Conservation (phyloP, 805 yeast species). For the Barnettozyma botsteinii region DNA sequence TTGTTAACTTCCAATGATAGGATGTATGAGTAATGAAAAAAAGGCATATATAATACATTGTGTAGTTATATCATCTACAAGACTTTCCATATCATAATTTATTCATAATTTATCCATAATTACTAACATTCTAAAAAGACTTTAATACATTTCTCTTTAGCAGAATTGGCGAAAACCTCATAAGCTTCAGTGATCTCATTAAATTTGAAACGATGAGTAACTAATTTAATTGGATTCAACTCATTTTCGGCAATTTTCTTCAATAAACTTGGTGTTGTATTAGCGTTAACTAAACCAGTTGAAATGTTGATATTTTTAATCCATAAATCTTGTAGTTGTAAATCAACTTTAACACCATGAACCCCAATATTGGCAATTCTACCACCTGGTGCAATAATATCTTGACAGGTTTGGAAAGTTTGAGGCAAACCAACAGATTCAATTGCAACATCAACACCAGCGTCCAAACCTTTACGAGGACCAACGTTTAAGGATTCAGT, state of each 20-base stretch:
- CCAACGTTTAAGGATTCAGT: constrained; percentile 22
- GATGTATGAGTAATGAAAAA: too few species aligned
- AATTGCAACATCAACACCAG: constrained; percentile 55
- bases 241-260: constrained; percentile 26
- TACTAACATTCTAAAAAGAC: constrained; percentile 19
- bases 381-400: constrained; percentile 52
- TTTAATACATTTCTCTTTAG: constrained; percentile 54
- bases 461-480: constrained; percentile 28
- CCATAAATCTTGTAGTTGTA: constrained; percentile 41
- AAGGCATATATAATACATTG: too few species aligned
- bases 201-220: constrained; percentile 54
- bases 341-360: constrained; percentile 38
- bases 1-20: constrained; percentile 39
- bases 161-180: constrained; percentile 49
- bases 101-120: too few species aligned
- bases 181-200: constrained; percentile 54
- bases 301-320: constrained; percentile 38
- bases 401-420: constrained; percentile 55
- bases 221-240: constrained; percentile 45
- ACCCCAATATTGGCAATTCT: constrained; percentile 62
- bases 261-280: constrained; percentile 36
- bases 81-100: too few species aligned
- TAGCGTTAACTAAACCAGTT: constrained; percentile 47
- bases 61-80: too few species aligned
- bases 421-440: constrained; percentile 62